These are phyloP conservation scores for Candida easanensis DNA, from an alignment of 805 yeast genomes.

Conservation along the genomic window DNA sequence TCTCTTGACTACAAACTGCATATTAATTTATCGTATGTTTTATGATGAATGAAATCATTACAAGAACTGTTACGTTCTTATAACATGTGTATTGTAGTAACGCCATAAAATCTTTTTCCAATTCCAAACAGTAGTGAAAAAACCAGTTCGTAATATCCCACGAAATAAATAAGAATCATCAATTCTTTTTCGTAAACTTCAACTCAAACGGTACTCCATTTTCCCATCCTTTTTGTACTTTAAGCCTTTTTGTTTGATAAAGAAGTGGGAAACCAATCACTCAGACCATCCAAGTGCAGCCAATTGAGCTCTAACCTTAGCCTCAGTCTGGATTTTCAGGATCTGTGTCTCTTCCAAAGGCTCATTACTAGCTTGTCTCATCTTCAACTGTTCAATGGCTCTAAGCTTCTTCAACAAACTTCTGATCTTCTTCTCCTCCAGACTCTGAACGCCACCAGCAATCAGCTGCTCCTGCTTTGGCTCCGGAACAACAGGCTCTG, in stretches of 20 bases:
- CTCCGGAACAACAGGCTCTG: constrained; percentile 18
- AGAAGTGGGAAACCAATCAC: no score
- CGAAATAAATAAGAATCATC: no score
- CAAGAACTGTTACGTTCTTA: no score
- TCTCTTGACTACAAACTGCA: no score
- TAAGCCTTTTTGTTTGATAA: neutral
- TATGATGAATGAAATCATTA: no score
- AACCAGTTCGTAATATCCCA: neutral
- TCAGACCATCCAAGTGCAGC: constrained; percentile 70
- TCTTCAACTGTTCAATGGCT: constrained; percentile 89
- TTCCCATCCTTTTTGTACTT: no score
- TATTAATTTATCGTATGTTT: no score
- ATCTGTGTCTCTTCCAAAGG: constrained; percentile 90
- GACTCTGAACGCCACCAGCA: constrained; percentile 60
- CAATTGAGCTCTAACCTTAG: constrained; percentile 72
- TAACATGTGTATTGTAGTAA: no score
- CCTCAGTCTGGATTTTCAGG: constrained; percentile 85
- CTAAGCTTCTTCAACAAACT: constrained; percentile 87
- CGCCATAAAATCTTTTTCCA: no score
- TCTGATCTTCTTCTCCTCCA: constrained; percentile 92
- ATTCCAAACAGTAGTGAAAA: neutral
- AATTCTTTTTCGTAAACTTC: no score
- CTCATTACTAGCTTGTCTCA: constrained; percentile 81
- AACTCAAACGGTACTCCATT: neutral
- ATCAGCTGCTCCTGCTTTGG: constrained; percentile 35